phyloP scores from a whole-genome alignment of 768 basidiomycete species.

The Amanita exitialis region DNA sequence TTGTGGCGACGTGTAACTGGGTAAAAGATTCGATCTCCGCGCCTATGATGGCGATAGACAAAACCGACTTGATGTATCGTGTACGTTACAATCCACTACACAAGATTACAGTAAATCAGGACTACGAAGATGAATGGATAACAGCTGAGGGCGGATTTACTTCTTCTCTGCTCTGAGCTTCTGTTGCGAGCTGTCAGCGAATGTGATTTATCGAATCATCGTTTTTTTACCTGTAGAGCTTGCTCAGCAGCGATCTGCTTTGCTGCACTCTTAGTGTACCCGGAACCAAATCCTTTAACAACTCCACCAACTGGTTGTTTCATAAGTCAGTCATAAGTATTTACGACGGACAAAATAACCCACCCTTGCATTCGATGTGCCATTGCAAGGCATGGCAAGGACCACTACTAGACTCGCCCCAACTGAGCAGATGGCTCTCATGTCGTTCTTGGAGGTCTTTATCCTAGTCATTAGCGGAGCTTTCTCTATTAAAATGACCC shows the following conservation, averaged over 20 bases:
- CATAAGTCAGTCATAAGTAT: constrained; percentile 6
- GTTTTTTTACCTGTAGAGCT: constrained; percentile 20
- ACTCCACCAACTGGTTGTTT: background rate
- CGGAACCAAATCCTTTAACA: constrained; percentile 24
- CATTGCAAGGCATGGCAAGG: constrained; percentile 36
- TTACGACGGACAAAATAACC: constrained; percentile 8
- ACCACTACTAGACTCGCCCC: constrained; percentile 39
- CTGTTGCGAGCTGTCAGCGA: background rate
- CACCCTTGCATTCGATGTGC: constrained; percentile 55
- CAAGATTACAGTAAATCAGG: too few relatives aligned
- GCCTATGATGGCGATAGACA: too few relatives aligned
- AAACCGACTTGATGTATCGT: background rate
- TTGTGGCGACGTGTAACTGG: background rate
- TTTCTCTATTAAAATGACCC: background rate
- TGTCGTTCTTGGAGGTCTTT: constrained; percentile 1
- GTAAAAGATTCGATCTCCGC: background rate
- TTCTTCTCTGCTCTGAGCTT: background rate
- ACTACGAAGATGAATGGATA: background rate
- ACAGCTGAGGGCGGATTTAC: background rate
- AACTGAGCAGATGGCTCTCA: constrained; percentile 27
- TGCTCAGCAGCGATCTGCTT: constrained; percentile 35
- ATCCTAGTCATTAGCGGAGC: background rate
- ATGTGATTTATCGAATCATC: background rate
- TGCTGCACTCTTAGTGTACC: constrained; percentile 39
- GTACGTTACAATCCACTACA: background rate